These are phyloP conservation scores for Athelia psychrophila DNA, from an alignment of 1,284 basidiomycete species.

Conservation along the genomic window DNA sequence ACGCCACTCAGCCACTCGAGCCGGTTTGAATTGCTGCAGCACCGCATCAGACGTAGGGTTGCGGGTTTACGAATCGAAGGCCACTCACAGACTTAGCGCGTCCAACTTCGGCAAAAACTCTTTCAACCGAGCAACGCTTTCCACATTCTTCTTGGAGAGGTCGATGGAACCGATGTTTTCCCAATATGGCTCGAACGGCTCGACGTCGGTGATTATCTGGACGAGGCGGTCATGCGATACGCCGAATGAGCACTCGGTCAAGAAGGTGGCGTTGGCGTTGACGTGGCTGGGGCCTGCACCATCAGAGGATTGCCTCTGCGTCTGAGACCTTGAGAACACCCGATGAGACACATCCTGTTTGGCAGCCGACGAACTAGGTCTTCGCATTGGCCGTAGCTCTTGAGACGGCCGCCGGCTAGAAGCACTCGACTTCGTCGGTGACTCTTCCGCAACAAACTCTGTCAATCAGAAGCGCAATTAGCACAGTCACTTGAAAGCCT, in stretches of 20 bases:
- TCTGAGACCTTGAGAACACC: slow-evolving; percentile 44
- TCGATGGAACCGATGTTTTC: slow-evolving; percentile 79
- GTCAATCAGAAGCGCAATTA: not conserved
- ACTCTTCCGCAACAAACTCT: slow-evolving; percentile 49
- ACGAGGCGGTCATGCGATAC: slow-evolving; percentile 90
- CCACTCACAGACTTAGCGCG: slow-evolving; percentile 73
- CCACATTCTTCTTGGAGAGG: slow-evolving; percentile 75
- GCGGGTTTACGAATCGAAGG: slow-evolving; percentile 2
- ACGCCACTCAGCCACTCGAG: slow-evolving; percentile 88
- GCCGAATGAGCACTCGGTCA: slow-evolving; percentile 94
- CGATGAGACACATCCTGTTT: slow-evolving; percentile 34
- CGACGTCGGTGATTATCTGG: slow-evolving; percentile 91
- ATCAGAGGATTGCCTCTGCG: slow-evolving; percentile 26
- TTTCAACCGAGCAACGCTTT: slow-evolving; percentile 89
- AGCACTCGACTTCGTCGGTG: slow-evolving; percentile 62
- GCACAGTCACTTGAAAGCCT: too few species aligned
- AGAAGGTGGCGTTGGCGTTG: slow-evolving; percentile 72
- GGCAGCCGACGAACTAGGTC: slow-evolving; percentile 27
- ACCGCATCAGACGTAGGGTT: slow-evolving; percentile 4
- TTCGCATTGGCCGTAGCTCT: slow-evolving; percentile 46
- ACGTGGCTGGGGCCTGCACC: slow-evolving; percentile 13
- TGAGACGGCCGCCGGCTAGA: slow-evolving; percentile 35
- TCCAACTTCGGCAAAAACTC: slow-evolving; percentile 91
- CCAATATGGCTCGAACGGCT: slow-evolving; percentile 96
- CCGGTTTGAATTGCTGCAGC: slow-evolving; percentile 72